Evolutionary conservation across 345 rosid species (phyloP).

Genomic region (Lumnitzera racemosa): DNA sequence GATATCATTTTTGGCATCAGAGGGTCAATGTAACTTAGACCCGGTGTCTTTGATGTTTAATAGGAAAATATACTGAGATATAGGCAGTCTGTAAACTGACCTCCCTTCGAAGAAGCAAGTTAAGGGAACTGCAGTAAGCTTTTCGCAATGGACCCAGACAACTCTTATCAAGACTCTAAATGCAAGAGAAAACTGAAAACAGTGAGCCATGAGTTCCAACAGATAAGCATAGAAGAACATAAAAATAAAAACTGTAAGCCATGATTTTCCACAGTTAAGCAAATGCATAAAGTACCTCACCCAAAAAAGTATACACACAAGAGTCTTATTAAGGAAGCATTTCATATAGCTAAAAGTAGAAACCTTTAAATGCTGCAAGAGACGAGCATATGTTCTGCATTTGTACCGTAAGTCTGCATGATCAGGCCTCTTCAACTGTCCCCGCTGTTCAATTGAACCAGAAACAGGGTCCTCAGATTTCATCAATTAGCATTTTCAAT

Average conservation of each 20-base stretch:
- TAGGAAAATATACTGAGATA: constrained; percentile 3
- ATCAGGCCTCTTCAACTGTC: constrained; percentile 98
- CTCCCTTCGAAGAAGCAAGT: constrained; percentile 98
- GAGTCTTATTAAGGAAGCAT: constrained; percentile 5
- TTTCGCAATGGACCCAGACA: constrained; percentile 87
- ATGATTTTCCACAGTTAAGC: too few relatives aligned
- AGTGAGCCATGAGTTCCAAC: background rate
- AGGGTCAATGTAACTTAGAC: too few relatives aligned
- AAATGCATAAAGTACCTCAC: too few relatives aligned
- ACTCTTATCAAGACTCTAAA: constrained; percentile 84
- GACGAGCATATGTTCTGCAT: constrained; percentile 99
- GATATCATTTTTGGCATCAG: too few relatives aligned
- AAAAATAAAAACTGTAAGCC: background rate
- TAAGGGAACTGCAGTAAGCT: constrained; percentile 95
- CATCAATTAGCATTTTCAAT: constrained; percentile 7
- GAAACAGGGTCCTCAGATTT: constrained; percentile 9
- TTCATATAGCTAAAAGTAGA: constrained; percentile 1
- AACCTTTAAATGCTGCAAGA: constrained; percentile 94
- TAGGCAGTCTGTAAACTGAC: constrained; percentile 30
- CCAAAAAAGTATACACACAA: constrained; percentile 3
- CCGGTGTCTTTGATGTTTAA: too few relatives aligned
- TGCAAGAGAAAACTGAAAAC: constrained; percentile 13
- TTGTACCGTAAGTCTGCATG: constrained; percentile 98
- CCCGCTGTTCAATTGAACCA: constrained; percentile 56
- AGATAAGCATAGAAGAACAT: too few relatives aligned